phyloP scores from a whole-genome alignment of 805 yeast genomes.

The Starmerella sp. region DNA sequence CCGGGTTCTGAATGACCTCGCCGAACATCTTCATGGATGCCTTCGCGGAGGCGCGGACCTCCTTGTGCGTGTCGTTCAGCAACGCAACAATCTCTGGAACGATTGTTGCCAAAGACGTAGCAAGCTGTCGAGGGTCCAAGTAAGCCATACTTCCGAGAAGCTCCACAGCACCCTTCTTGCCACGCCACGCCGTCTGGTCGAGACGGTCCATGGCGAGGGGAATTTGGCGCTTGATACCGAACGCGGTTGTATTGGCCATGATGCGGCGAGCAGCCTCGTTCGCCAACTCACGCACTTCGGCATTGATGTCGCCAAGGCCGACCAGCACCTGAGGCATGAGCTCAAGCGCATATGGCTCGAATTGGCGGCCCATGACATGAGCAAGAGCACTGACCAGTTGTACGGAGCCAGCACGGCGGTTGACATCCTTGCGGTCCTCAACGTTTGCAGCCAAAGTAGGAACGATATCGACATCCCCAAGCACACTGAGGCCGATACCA shows the following conservation, averaged over 20 bases:
- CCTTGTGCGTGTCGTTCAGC: conserved; percentile 88
- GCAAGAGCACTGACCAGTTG: conserved; percentile 79
- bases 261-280: conserved; percentile 74
- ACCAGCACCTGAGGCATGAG: conserved; percentile 69
- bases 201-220: conserved; percentile 80
- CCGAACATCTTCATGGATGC: conserved; percentile 81
- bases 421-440: conserved; percentile 69
- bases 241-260: conserved; percentile 85
- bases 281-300: conserved; percentile 84
- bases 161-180: conserved; percentile 94
- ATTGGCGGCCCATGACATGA: conserved; percentile 55
- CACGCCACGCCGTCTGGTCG: conserved; percentile 88
- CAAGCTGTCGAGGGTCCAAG: conserved; percentile 85
- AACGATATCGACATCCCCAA: conserved; percentile 66
- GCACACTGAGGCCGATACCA: conserved; percentile 74
- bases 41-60: conserved; percentile 92
- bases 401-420: conserved; percentile 76
- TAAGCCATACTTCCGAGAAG: conserved; percentile 96
- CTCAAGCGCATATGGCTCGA: conserved; percentile 92
- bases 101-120: conserved; percentile 76
- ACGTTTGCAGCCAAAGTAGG: conserved; percentile 68
- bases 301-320: conserved; percentile 70
- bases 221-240: conserved; percentile 79
- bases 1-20: conserved; percentile 94
- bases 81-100: conserved; percentile 96